Evolutionary conservation across 257 asterid genomes (phyloP).

Genomic region (Lavandula angustifolia): DNA sequence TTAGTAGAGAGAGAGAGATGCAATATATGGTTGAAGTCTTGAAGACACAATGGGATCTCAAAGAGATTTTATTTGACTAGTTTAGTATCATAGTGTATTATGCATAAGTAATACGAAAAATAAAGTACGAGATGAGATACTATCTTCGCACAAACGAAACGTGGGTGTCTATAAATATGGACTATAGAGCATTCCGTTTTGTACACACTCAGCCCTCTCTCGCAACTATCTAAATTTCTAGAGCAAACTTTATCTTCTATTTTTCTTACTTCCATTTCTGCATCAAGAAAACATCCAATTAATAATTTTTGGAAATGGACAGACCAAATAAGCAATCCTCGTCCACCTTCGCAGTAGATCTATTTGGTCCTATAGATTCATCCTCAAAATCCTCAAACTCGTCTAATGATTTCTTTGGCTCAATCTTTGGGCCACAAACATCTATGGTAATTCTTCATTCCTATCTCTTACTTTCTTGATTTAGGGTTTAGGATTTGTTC

Average conservation of each 20-base stretch:
- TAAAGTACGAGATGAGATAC: neutral
- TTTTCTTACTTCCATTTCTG: neutral
- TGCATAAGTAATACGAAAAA: neutral
- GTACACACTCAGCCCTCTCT: conserved; percentile 17
- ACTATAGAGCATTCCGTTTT: conserved; percentile 22
- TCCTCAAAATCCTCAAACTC: conserved; percentile 44
- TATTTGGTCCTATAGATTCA: conserved; percentile 69
- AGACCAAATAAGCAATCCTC: conserved; percentile 51
- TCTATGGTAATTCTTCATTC: conserved; percentile 41
- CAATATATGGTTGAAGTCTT: too few species aligned
- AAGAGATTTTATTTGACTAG: too few species aligned
- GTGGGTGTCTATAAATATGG: conserved; percentile 35
- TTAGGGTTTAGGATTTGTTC: too few species aligned
- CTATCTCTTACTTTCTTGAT: neutral
- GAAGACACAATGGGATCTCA: too few species aligned
- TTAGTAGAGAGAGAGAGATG: too few species aligned
- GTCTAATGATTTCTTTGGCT: conserved; percentile 49
- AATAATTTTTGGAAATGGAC: conserved; percentile 45
- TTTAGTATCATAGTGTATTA: too few species aligned
- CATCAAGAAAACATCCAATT: neutral
- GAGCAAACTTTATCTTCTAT: neutral
- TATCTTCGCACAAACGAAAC: neutral
- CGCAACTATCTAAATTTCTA: too few species aligned
- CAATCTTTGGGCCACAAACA: conserved; percentile 65
- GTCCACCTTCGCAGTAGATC: conserved; percentile 59